Base-by-base conservation (phyloP, 2,329 filamentous ascomycete species). In the Chaetoscypha palmicola region DNA sequence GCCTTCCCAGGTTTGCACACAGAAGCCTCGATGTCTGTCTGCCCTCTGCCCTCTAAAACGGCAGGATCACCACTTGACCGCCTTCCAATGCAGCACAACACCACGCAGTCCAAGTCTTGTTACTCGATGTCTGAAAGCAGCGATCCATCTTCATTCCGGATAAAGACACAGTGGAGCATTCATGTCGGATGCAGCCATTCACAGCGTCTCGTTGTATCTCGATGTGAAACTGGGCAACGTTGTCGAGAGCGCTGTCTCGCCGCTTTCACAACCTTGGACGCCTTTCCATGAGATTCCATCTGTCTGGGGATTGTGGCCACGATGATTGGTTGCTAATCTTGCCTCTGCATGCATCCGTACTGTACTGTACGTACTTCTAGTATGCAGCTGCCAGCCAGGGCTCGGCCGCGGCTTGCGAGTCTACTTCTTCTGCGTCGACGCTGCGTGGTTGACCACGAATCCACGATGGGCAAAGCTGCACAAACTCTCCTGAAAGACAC, bases 131-230 rank as follows among this genome's bases (percentile, higher is more conserved):
- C 33, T 23, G 23, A 43, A 46, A 46, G 43, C 47, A 26, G 47
- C 44, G 36, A 16, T 26, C 16, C 8, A 24, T 39, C 22, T 19
- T 20, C 21, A 44, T 40, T 33, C 47, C 38, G 47, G 47, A 41
- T 50, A 50, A 47, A 50, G 37, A 34, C 11, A n/a, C 7, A n/a
- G 39, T 26, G 31, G 30, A 11, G 39, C 21, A 3, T 7, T 28
- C 12, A 12, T 28, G 24, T 7, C 7, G 24, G 12, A 41, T n/a
- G 14, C 9, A 3, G 8, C 9, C 20, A n/a, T n/a, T n/a, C 12
- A 19, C n/a, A 17, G 8, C 31, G 37, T 36, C n/a, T 40, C 24
- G 37, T 4, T 17, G 20, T 21, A 21, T 12, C 12, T 14, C 17
- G 4, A 40, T 22, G 17, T 41, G 39, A 41, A 41, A 41, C 39